phyloP scores from a whole-genome alignment of 2,329 filamentous ascomycete genomes.

The Cytospora mali region DNA sequence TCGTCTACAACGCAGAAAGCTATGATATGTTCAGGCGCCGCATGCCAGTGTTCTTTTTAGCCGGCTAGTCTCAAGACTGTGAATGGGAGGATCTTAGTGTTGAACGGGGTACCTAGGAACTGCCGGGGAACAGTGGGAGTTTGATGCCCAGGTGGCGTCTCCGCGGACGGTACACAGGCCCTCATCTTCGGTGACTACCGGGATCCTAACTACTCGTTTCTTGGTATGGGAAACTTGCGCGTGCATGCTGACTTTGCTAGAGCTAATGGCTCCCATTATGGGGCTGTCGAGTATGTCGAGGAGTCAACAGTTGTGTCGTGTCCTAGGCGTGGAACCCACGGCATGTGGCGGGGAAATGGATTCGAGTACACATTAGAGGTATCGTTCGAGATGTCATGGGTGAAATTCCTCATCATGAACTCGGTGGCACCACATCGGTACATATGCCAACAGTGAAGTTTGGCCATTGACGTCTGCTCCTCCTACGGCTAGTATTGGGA shows the following conservation, averaged over 20 bases:
- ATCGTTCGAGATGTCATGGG: not conserved
- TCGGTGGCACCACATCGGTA: conserved; percentile 24
- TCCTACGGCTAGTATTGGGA: not conserved
- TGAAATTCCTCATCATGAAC: not conserved
- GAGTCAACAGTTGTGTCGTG: not conserved
- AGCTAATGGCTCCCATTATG: not conserved
- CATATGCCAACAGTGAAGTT: conserved; percentile 14
- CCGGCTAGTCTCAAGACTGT: not conserved
- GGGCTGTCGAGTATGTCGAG: not conserved
- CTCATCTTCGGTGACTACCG: conserved; percentile 37
- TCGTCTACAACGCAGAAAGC: not conserved
- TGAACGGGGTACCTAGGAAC: conserved; percentile 20
- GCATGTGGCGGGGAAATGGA: not conserved
- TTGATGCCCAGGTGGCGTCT: conserved; percentile 36
- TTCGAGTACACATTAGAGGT: not conserved
- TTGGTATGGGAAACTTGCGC: conserved; percentile 36
- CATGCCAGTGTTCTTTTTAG: not conserved
- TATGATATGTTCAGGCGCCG: not conserved
- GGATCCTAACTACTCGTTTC: conserved; percentile 36
- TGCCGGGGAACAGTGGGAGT: conserved; percentile 38
- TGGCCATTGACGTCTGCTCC: not conserved
- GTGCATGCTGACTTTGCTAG: not conserved
- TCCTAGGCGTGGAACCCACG: not conserved
- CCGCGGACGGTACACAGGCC: conserved; percentile 31
- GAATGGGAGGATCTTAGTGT: not conserved